Base-by-base conservation (phyloP, 2,329 filamentous ascomycete species). In the Curvularia spicifera region DNA sequence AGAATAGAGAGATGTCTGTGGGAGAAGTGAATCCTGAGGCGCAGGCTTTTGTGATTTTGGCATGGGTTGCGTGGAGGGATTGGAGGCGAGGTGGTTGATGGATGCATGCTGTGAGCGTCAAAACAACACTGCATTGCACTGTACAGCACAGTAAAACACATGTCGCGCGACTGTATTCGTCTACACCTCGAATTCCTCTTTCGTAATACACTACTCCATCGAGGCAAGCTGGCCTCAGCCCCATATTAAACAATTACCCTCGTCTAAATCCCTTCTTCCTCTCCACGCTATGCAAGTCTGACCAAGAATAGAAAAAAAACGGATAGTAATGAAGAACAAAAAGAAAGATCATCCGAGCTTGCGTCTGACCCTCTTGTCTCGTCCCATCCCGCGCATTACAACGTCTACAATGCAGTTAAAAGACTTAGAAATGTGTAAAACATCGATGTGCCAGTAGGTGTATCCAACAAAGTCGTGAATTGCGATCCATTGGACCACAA, bases 11-110 rank as follows among this genome's bases (percentile, higher is more conserved):
- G 31, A 75, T 68, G 1, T 65, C 64, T 9, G 61, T 64, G 33
- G 63, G 62, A 5, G 69, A 61, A 0, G 67, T 75, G 7, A 78
- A 72, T 53, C 76, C 80, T 0, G 79, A 82, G 61, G 79, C 76
- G 2, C 76, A 81, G 66, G 77, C 73, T 39, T 82, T 82, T 62
- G 71, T 78, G 1, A 67, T 82, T 5, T 59, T 81, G 51, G 55
- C 82, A 65, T 76, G 77, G 51, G 71, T 79, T 26, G 80, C 80
- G 5, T 77, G 78, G 59, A 65, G 78, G 46, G 80, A 82, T 57
- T 79, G 74, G 50, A 39, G 5, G 15, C 10, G 10, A 18, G 13
- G 4, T 35, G 31, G 15, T 35, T 35, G 31, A 35, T 35, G 2
- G 33, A 24, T 24, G 4, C 3, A 24, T 24, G 22, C 22, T 24